Conservation (phyloP, 805 yeast genomes). For the Yarrowia phangngaensis region DNA sequence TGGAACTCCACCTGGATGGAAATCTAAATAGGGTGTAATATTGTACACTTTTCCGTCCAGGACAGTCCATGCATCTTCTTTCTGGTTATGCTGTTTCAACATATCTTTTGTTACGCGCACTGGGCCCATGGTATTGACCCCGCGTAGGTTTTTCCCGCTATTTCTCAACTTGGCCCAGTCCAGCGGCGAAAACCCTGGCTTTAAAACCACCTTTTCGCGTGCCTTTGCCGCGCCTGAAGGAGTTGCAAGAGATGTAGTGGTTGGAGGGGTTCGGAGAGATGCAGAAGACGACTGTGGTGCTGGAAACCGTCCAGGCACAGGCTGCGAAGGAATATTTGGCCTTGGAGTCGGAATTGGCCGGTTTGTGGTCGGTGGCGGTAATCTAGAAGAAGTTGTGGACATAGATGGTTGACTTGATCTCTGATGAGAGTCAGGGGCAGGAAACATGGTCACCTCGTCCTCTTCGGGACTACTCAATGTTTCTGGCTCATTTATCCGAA, state of each 20-base stretch:
- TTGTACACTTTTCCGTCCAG: conserved; percentile 79
- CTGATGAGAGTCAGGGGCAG: conserved; percentile 20
- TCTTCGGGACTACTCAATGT: no score
- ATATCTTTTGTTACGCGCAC: conserved; percentile 48
- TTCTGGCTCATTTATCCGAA: no score
- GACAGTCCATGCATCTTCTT: conserved; percentile 82
- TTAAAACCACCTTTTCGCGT: conserved; percentile 56
- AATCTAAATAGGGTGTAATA: conserved; percentile 74
- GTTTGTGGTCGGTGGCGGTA: conserved; percentile 17
- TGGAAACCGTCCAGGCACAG: conserved; percentile 15
- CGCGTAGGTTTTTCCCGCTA: conserved; percentile 49
- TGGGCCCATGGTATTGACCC: conserved; percentile 32
- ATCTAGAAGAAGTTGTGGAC: background rate
- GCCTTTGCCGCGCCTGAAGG: no score
- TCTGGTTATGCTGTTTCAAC: conserved; percentile 53
- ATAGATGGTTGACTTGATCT: background rate
- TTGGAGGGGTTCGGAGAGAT: conserved; percentile 16
- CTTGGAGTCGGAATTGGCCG: conserved; percentile 17
- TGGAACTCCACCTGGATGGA: conserved; percentile 90
- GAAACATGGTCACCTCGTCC: conserved; percentile 20
- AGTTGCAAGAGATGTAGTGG: no score
- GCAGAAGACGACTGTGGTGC: conserved; percentile 1
- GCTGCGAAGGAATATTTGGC: background rate
- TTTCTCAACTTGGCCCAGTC: conserved; percentile 73
- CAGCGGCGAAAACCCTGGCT: conserved; percentile 79